Evolutionary conservation across 2,329 filamentous ascomycete genomes (phyloP).

Genomic region (Botrytis medusae): DNA sequence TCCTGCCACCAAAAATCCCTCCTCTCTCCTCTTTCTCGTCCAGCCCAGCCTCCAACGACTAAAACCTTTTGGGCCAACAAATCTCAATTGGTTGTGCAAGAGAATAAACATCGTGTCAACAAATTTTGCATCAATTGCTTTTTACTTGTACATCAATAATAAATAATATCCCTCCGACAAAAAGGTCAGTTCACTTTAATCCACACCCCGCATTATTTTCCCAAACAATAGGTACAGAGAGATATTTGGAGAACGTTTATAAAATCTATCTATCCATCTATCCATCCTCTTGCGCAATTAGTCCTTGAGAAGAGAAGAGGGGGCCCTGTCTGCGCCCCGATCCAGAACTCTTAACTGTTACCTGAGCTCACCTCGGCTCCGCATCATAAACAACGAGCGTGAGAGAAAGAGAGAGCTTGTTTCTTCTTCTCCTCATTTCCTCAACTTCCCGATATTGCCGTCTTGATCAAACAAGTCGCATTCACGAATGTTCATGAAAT

Average conservation of each 20-base stretch:
- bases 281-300: constrained; percentile 10
- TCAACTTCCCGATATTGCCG: not conserved
- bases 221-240: not conserved
- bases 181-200: constrained; percentile 10
- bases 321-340: constrained; percentile 11
- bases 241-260: not conserved
- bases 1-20: constrained; percentile 12
- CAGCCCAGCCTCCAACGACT: not conserved
- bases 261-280: not conserved
- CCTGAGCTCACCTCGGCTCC: constrained; percentile 20
- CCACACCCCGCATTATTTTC: constrained; percentile 13
- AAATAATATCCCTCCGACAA: not conserved
- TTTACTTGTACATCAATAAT: not conserved
- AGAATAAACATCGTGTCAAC: constrained; percentile 14
- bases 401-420: not conserved
- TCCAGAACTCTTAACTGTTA: constrained; percentile 12
- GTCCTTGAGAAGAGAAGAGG: not conserved
- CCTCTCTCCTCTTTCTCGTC: not conserved
- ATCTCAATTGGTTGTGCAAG: constrained; percentile 3
- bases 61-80: not conserved
- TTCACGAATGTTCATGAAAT: not conserved
- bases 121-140: not conserved
- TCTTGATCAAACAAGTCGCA: constrained; percentile 13
- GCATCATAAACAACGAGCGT: not conserved
- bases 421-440: not conserved